Conservation (phyloP, 2,329 filamentous ascomycete species). For the Fusarium oxysporum region DNA sequence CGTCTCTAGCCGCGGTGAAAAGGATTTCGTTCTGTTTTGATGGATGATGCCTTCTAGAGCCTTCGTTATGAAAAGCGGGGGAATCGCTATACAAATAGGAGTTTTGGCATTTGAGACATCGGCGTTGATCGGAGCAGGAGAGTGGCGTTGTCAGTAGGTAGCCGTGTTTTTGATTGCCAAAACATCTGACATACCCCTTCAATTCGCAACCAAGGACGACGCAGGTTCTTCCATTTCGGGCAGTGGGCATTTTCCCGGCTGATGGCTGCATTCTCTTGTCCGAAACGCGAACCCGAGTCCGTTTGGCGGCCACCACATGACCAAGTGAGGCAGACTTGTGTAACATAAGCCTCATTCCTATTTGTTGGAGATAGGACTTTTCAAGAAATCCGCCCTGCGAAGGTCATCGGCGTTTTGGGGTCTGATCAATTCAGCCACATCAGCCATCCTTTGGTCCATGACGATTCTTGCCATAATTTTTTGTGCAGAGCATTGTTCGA, state of each 20-base stretch:
- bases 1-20: too few relatives aligned
- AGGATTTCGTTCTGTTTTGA: too few relatives aligned
- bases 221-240: too few relatives aligned
- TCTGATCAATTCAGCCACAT: not conserved
- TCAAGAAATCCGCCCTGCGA: not conserved
- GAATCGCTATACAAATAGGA: not conserved
- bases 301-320: not conserved
- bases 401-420: not conserved
- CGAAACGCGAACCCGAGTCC: not conserved
- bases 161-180: not conserved
- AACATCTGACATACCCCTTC: not conserved
- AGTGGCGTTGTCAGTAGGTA: not conserved
- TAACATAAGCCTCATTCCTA: not conserved
- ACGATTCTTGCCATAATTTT: fast-evolving
- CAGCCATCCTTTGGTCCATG: fast-evolving
- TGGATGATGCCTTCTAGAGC: not conserved
- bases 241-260: not conserved
- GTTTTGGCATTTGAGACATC: not conserved
- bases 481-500: not conserved
- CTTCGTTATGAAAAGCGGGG: not conserved
- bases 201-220: not conserved
- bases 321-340: not conserved
- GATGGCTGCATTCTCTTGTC: not conserved
- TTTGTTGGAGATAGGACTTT: not conserved
- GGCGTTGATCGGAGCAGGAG: fast-evolving